Evolutionary conservation across 257 asterid species (phyloP).

Genomic region (Solanum infundibuliforme): DNA sequence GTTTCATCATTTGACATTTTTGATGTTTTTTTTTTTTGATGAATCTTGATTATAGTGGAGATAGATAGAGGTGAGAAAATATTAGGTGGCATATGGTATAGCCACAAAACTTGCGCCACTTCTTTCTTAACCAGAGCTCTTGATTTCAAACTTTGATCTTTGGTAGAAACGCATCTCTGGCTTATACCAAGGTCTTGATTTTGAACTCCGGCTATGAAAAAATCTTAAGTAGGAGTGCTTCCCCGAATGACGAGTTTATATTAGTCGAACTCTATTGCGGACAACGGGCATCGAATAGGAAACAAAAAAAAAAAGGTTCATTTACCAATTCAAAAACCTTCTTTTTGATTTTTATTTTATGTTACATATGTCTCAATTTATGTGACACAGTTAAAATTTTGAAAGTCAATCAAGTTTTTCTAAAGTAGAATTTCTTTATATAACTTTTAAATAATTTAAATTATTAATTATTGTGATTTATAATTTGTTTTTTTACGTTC

Average conservation of each 20-base stretch:
- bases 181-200: no score
- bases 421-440: no score
- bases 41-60: not conserved
- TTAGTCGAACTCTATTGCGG: accelerated
- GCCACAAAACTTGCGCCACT: not conserved
- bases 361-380: not conserved
- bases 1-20: constrained; percentile 25
- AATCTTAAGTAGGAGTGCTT: no score
- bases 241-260: accelerated
- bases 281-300: accelerated
- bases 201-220: accelerated
- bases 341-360: not conserved
- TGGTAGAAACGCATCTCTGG: no score
- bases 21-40: not conserved
- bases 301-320: not conserved
- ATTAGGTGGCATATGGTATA: not conserved
- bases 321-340: not conserved
- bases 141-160: no score
- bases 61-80: not conserved
- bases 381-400: not conserved
- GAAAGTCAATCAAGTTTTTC: no score
- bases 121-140: accelerated
- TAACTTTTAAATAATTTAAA: no score
- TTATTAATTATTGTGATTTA: no score
- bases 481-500: no score